Conservation (phyloP, 2,329 filamentous ascomycete genomes). For the Eutypella sp. region DNA sequence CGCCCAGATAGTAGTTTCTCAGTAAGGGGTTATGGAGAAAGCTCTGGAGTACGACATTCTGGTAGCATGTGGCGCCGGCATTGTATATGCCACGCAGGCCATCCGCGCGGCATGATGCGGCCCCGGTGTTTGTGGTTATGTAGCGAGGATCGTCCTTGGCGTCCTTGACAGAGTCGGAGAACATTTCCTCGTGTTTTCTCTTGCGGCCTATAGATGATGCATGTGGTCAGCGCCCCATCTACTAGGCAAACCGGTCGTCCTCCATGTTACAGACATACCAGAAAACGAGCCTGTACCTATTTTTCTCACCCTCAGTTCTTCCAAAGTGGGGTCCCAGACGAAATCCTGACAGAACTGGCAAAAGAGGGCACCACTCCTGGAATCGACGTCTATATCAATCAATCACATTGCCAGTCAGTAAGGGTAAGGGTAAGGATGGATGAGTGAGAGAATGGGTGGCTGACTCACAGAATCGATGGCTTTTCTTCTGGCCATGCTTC, state of each 20-base stretch:
- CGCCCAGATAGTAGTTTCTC: constrained; percentile 85
- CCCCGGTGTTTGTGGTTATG: constrained; percentile 71
- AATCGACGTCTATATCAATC: constrained; percentile 81
- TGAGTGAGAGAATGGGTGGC: no score
- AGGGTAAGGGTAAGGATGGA: no score
- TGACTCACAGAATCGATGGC: constrained; percentile 67
- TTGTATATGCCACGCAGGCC: constrained; percentile 93
- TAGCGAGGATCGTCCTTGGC: constrained; percentile 65
- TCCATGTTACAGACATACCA: constrained; percentile 52
- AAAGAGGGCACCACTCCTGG: constrained; percentile 67
- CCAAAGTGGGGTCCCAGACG: constrained; percentile 76
- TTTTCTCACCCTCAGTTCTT: constrained; percentile 68
- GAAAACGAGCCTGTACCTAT: constrained; percentile 61
- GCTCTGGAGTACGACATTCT: constrained; percentile 91
- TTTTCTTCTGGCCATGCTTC: constrained; percentile 63
- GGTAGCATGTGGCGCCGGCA: constrained; percentile 97
- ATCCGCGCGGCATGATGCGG: constrained; percentile 77
- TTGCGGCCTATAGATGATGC: constrained; percentile 55
- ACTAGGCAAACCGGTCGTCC: no score
- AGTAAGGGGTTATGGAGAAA: constrained; percentile 91
- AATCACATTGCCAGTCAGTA: constrained; percentile 6
- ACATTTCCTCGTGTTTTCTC: constrained; percentile 69
- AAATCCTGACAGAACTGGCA: constrained; percentile 80
- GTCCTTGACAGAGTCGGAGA: constrained; percentile 53
- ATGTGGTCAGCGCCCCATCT: no score